phyloP scores from a whole-genome alignment of 2,329 filamentous ascomycete genomes.

The Claviceps africana region DNA sequence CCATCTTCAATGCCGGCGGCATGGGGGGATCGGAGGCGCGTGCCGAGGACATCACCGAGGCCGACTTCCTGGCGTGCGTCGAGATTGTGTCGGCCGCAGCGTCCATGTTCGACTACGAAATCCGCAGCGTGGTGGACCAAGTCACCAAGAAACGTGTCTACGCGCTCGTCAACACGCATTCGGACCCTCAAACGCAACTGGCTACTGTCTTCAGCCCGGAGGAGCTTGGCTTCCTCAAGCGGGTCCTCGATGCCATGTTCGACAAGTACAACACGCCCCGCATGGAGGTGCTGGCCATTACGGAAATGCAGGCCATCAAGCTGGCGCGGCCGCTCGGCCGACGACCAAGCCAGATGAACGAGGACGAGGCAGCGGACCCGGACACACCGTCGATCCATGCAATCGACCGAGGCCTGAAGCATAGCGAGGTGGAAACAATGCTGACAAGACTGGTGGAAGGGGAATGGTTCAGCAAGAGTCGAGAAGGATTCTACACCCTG shows the following conservation, averaged over 20 bases:
- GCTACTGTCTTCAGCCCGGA: constrained; percentile 69
- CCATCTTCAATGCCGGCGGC: constrained; percentile 50
- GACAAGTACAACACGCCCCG: constrained; percentile 67
- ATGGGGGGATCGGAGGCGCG: constrained; percentile 25
- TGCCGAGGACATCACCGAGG: constrained; percentile 50
- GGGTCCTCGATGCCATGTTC: constrained; percentile 83
- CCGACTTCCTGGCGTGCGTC: constrained; percentile 56
- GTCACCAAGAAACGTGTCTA: constrained; percentile 52
- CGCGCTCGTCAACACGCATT: constrained; percentile 76
- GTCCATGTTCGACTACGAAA: constrained; percentile 74
- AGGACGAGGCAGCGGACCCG: constrained; percentile 21
- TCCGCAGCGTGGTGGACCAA: constrained; percentile 63
- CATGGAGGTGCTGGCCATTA: constrained; percentile 75
- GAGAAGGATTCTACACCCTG: constrained; percentile 58
- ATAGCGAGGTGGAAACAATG: constrained; percentile 62
- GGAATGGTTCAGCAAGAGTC: constrained; percentile 72
- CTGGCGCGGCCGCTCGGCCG: constrained; percentile 39
- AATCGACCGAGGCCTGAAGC: constrained; percentile 47
- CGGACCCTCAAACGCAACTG: constrained; percentile 72
- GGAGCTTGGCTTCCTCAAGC: constrained; percentile 80
- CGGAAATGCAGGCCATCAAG: constrained; percentile 63
- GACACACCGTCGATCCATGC: constrained; percentile 8
- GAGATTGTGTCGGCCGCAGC: constrained; percentile 56
- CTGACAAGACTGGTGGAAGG: constrained; percentile 58
- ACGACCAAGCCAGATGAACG: constrained; percentile 17